Evolutionary conservation across 2,329 filamentous ascomycete species (phyloP).

Genomic region (Aspergillus uvarum): DNA sequence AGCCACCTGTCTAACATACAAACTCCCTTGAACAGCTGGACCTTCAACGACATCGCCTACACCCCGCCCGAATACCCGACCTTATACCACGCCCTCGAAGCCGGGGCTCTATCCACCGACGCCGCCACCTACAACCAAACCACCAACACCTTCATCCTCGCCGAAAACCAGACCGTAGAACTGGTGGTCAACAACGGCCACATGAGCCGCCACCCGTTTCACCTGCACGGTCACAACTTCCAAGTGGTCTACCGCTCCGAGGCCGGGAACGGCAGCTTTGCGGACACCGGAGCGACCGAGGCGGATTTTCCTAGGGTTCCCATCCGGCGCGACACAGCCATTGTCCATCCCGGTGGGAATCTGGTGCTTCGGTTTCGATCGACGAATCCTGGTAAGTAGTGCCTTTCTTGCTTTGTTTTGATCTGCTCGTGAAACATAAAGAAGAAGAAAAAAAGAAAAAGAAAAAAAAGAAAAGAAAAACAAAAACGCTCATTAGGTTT

Average conservation of each 20-base stretch:
- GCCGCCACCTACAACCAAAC: conserved; percentile 62
- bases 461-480: too few relatives aligned
- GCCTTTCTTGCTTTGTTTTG: background rate
- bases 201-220: conserved; percentile 66
- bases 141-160: conserved; percentile 65
- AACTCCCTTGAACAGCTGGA: conserved; percentile 34
- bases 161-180: conserved; percentile 52
- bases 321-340: conserved; percentile 54
- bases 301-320: conserved; percentile 38
- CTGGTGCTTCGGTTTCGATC: conserved; percentile 54
- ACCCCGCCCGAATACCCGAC: conserved; percentile 71
- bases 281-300: conserved; percentile 24
- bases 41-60: conserved; percentile 76
- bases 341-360: conserved; percentile 52
- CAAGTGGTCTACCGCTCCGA: conserved; percentile 51
- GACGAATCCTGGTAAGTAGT: conserved; percentile 46
- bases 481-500: too few relatives aligned
- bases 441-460: too few relatives aligned
- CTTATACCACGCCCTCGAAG: conserved; percentile 69
- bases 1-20: background rate
- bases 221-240: conserved; percentile 75
- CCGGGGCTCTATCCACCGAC: conserved; percentile 56
- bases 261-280: conserved; percentile 26
- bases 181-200: conserved; percentile 43
- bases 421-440: too few relatives aligned